phyloP scores from a whole-genome alignment of 2,329 filamentous ascomycete species.

The Chaetomium strumarium region DNA sequence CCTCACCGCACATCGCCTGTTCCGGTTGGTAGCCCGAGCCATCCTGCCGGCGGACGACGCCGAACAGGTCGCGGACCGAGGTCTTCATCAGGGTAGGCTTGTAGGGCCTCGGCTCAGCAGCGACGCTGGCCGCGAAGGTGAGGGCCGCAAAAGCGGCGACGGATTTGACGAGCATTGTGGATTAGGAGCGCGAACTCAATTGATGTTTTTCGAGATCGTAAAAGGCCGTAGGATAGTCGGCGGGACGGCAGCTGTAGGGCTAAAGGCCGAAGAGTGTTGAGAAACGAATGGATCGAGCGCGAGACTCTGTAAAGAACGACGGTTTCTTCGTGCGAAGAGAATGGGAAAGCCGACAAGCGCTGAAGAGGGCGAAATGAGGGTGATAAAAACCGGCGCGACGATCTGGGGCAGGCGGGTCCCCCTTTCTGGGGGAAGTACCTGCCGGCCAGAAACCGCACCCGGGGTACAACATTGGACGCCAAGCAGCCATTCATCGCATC shows the following conservation, averaged over 20 bases:
- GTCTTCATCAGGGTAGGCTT: conserved; percentile 33
- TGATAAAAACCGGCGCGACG: conserved; percentile 19
- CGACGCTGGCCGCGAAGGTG: conserved; percentile 29
- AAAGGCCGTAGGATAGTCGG: background rate
- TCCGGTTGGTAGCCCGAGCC: conserved; percentile 45
- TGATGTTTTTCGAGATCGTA: background rate
- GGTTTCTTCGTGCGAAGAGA: conserved; percentile 16
- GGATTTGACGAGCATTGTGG: conserved; percentile 40
- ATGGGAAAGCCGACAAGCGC: conserved; percentile 4
- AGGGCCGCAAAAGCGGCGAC: conserved; percentile 40
- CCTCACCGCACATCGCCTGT: conserved; percentile 42
- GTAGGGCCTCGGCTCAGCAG: conserved; percentile 32
- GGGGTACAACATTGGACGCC: conserved; percentile 13
- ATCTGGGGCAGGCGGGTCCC: conserved; percentile 13
- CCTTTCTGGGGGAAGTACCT: conserved; percentile 8
- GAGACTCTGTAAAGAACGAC: conserved; percentile 24
- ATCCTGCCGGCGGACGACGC: conserved; percentile 36
- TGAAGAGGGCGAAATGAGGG: conserved; percentile 17
- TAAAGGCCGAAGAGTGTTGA: conserved; percentile 1
- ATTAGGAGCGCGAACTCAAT: conserved; percentile 2
- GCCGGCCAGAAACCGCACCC: conserved; percentile 6
- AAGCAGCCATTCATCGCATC: conserved; percentile 16
- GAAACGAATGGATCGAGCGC: conserved; percentile 25
- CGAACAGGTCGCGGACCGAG: conserved; percentile 34
- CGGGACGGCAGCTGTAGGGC: background rate